phyloP scores from a whole-genome alignment of 495 filamentous ascomycete genomes.

The Articulospora tetracladia region DNA sequence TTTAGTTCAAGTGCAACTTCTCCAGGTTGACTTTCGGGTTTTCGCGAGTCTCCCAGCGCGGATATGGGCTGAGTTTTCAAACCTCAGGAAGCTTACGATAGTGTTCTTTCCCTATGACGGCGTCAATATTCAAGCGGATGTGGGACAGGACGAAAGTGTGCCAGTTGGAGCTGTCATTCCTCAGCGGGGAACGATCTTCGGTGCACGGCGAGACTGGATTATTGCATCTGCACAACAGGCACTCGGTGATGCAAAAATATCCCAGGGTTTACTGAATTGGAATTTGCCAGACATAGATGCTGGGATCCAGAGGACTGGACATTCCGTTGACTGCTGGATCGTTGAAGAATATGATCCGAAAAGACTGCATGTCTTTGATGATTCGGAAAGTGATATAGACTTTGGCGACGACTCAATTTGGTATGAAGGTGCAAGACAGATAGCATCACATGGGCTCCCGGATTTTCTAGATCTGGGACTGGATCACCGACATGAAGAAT shows the following conservation, averaged over 20 bases:
- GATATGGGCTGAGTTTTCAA: neutral
- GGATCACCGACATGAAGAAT: no score
- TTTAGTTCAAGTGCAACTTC: neutral
- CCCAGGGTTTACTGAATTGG: neutral
- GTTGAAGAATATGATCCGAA: neutral
- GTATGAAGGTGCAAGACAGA: neutral
- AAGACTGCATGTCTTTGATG: neutral
- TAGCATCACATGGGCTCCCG: no score
- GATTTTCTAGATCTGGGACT: no score
- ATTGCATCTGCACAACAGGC: neutral
- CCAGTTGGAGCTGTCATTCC: neutral
- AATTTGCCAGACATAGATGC: neutral
- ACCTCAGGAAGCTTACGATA: constrained; percentile 2
- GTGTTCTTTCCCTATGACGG: neutral
- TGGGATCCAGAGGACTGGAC: neutral
- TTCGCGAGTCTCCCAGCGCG: neutral
- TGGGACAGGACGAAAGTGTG: no score
- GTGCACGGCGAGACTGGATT: neutral
- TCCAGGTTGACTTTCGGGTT: neutral
- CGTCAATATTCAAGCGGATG: no score
- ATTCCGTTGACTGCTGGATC: neutral
- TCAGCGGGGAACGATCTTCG: neutral
- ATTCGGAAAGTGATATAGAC: neutral
- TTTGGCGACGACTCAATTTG: neutral
- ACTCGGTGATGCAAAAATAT: neutral